A percentile compares a stretch with the other conserved stretches of the same genome.
Evolutionary conservation across 495 filamentous ascomycete species (phyloP).

Genomic region (Thozetella sp.): DNA sequence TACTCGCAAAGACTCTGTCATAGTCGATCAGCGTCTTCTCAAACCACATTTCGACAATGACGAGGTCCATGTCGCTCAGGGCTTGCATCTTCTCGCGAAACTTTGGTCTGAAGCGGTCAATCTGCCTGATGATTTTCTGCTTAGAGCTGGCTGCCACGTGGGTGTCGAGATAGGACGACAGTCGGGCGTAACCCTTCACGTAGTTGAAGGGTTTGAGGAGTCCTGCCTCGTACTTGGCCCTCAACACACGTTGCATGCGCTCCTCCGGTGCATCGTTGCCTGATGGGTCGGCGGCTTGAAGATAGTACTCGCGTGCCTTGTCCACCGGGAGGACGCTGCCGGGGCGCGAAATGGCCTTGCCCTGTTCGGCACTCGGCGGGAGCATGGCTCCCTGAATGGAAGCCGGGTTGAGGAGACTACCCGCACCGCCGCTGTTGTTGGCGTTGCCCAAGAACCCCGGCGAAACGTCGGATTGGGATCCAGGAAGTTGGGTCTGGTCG

Average conservation of each 20-base stretch:
- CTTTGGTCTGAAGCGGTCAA: slow-evolving; percentile 91
- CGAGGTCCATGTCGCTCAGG: slow-evolving; percentile 88
- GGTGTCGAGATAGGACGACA: slow-evolving; percentile 87
- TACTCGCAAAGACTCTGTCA: slow-evolving; percentile 96
- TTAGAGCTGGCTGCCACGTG: slow-evolving; percentile 79
- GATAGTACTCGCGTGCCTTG: slow-evolving; percentile 92
- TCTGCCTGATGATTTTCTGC: slow-evolving; percentile 84
- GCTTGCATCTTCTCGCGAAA: slow-evolving; percentile 93
- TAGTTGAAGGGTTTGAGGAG: slow-evolving; percentile 97
- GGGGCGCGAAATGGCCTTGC: slow-evolving; percentile 61
- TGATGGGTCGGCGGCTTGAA: slow-evolving; percentile 92
- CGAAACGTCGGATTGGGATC: slow-evolving; percentile 30
- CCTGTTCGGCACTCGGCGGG: slow-evolving; percentile 50
- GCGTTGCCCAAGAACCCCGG: slow-evolving; percentile 28
- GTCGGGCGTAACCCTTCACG: slow-evolving; percentile 88
- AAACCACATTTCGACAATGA: slow-evolving; percentile 98
- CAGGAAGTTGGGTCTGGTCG: slow-evolving; percentile 47
- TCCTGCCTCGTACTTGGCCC: slow-evolving; percentile 94
- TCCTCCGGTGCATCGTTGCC: slow-evolving; percentile 91
- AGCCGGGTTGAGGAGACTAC: slow-evolving; percentile 37
- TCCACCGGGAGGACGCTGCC: slow-evolving; percentile 65
- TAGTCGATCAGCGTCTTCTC: slow-evolving; percentile 94
- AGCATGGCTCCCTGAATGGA: slow-evolving; percentile 39
- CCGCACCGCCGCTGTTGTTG: slow-evolving; percentile 33
- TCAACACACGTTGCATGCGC: slow-evolving; percentile 91